Evolutionary conservation across 2,329 filamentous ascomycete species (phyloP), one percentile per base, ranked within the genome.

Genomic region (Mycosphaerella arachidis): DNA sequence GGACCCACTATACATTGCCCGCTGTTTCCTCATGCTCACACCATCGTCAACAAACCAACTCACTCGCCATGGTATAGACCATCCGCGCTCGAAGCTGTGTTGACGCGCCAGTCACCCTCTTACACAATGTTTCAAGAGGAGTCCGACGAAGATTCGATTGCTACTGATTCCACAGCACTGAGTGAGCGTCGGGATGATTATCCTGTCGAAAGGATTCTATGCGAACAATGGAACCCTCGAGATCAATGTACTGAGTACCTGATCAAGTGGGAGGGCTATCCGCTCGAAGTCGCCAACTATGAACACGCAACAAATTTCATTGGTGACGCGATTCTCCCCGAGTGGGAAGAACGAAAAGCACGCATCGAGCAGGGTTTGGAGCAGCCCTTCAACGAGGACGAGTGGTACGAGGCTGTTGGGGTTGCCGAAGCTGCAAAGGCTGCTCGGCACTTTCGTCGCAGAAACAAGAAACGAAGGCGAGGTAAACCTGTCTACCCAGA

Each of bases 211-310:
- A 62, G 59, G 33, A 67, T 74, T n/a, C 59, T 73, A 4, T 63
- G 65, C 27, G 69, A 71, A 29, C 40, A 61, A 16, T 35, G 13
- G 12, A 45, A 62, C 31, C 35, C 54, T 8, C 57, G 63, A 8
- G 52, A 62, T 9, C 56, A 46, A 6, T 45, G 12, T 18, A 30
- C 6, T 13, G 10, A 56, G 13, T 73, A 71, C 54, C 63, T 73
- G 8, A 56, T 72, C 53, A 71, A 72, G 54, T 74, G 72, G 72
- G 63, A 66, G 27, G 69, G 68, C 29, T 74, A 72, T 55, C 59
- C 64, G 5, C 60, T 71, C 0, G 46, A 61, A 9, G 55, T 62
- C 13, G 63, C 64, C 18, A 71, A 68, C 0, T 73, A 71, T 71
- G 72, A 74, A 48, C 70, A 70, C 1, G 45, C 27, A 9, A 60